Conservation (phyloP, 2,329 filamentous ascomycete genomes). For the Ophiostoma ulmi region DNA sequence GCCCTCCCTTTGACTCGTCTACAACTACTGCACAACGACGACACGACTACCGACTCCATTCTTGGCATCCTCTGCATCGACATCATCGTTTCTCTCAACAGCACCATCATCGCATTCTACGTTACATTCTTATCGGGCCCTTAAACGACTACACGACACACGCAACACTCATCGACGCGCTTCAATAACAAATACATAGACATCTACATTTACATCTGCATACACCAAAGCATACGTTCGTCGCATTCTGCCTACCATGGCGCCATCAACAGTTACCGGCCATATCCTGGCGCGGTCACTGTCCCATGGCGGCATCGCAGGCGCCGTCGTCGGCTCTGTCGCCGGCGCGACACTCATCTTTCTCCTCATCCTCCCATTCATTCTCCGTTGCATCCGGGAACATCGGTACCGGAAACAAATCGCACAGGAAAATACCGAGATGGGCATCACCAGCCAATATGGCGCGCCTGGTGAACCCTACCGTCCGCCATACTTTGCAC, state of each 20-base stretch:
- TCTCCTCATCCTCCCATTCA: conserved; percentile 34
- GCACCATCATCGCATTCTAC: neutral
- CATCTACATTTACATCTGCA: neutral
- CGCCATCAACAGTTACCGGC: conserved; percentile 16
- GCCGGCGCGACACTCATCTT: conserved; percentile 33
- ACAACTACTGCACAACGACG: neutral
- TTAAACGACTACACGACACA: neutral
- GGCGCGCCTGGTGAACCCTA: conserved; percentile 23
- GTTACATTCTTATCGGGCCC: neutral
- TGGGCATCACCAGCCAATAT: conserved; percentile 29
- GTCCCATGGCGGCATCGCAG: conserved; percentile 35
- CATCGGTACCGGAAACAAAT: conserved; percentile 24
- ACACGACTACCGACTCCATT: neutral
- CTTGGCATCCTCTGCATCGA: neutral
- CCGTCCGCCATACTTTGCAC: conserved; percentile 12
- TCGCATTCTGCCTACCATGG: conserved; percentile 20
- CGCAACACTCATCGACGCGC: neutral
- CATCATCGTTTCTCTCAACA: neutral
- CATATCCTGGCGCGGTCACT: conserved; percentile 27
- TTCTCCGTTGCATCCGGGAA: conserved; percentile 33
- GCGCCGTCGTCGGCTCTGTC: conserved; percentile 35
- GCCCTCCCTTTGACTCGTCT: neutral
- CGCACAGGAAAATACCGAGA: conserved; percentile 32
- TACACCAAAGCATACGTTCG: neutral
- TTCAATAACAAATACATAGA: neutral